Evolutionary conservation across 345 rosid genomes (phyloP), one percentile per base, ranked within the genome.

Genomic region (Salix brachista): DNA sequence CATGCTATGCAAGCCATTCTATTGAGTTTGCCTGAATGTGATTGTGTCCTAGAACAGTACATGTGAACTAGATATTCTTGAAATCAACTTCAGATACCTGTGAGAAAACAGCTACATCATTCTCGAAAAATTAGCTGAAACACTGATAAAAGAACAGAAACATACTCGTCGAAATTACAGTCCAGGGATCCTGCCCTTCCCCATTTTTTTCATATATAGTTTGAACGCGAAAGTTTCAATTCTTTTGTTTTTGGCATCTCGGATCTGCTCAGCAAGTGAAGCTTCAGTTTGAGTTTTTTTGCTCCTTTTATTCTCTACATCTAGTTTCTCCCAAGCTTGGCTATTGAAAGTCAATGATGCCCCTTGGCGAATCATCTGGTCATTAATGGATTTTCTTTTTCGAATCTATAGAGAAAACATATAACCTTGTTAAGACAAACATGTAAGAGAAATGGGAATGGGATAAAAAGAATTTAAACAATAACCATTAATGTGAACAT

Each of bases 231-330:
- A 5, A 50, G 56, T 16, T 75, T 82, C 82, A 65, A 74, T 80
- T 84, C 88, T 80, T 84, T 46, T 90, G 71, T 48, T 90, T 75
- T 87, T 92, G 69, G 97, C 95, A 0, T 90, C 94, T 78, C 30
- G 87, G 78, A 94, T 92, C 89, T 92, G 94, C 56, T 95, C 97
- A 12, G 97, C 97, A 41, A 95, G 90, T 19, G 97, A 88, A 78
- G 84, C 80, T 75, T 84, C 83, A 46, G 82, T 87, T 68, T 67
- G 83, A 77, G 77, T 80, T 76, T 87, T 89, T 76, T 91, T 92
- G 80, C 79, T 87, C 86, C 74, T 84, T 66, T 87, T 75, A 64
- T 87, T 68, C 78, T 90, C 92, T 74, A 85, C 65, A 66, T 91
- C 91, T 76, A 89, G 65, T 9, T 89, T 87, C 89, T 89, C 91